phyloP scores from a whole-genome alignment of 2,329 filamentous ascomycete genomes.

The Diaporthe citri region DNA sequence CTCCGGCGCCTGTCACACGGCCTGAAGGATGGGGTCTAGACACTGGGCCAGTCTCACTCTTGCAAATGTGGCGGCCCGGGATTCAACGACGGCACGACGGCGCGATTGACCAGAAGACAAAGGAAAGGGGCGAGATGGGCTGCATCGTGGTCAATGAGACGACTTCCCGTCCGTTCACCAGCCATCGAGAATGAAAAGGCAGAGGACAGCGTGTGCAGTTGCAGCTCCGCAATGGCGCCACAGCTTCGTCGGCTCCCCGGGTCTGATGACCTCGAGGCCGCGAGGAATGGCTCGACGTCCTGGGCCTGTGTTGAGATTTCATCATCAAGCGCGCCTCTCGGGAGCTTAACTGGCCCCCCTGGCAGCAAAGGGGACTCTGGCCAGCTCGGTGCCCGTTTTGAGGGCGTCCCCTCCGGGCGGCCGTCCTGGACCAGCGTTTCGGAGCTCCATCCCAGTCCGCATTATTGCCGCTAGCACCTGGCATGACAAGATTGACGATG shows the following conservation, averaged over 20 bases:
- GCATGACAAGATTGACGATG: conserved; percentile 35
- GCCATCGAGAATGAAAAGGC: neutral
- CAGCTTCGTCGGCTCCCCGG: neutral
- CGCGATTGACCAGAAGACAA: neutral
- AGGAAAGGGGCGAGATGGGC: neutral
- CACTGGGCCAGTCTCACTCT: conserved; percentile 31
- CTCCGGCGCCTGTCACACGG: conserved; percentile 34
- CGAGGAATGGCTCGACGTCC: conserved; percentile 18
- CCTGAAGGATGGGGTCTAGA: conserved; percentile 30
- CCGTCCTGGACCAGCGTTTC: conserved; percentile 21
- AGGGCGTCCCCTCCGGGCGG: conserved; percentile 9
- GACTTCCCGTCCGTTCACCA: neutral
- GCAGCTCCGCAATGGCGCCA: conserved; percentile 26
- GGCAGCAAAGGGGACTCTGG: neutral
- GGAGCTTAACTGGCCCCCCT: conserved; percentile 35
- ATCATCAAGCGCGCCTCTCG: conserved; percentile 32
- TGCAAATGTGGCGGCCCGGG: conserved; percentile 24
- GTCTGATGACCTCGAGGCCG: conserved; percentile 27
- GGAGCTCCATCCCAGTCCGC: conserved; percentile 33
- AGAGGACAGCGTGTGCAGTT: conserved; percentile 23
- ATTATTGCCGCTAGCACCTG: conserved; percentile 25
- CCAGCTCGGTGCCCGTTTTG: conserved; percentile 21
- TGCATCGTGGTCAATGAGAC: neutral
- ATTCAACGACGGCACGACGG: conserved; percentile 18
- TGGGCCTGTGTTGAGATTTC: conserved; percentile 7